phyloP scores from a whole-genome alignment of 257 asterid genomes.

The Gentiana macrophylla region DNA sequence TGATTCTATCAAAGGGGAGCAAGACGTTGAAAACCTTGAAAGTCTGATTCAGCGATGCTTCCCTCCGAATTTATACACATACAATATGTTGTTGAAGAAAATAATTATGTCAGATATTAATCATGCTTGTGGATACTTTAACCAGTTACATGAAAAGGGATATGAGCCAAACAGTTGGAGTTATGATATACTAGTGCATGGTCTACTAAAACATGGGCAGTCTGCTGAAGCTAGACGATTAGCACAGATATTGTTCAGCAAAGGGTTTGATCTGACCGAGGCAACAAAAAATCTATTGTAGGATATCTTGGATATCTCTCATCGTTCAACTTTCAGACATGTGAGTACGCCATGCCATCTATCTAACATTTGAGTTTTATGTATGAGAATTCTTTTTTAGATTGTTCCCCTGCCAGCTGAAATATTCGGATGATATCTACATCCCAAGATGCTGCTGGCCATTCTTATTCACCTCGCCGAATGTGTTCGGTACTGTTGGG shows the following conservation, averaged over 20 bases:
- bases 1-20: slow-evolving; percentile 27
- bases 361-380: too few relatives aligned
- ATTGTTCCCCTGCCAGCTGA: too few relatives aligned
- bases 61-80: slow-evolving; percentile 42
- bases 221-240: slow-evolving; percentile 48
- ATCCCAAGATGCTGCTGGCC: too few relatives aligned
- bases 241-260: slow-evolving; percentile 41
- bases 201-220: slow-evolving; percentile 43
- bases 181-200: slow-evolving; percentile 45
- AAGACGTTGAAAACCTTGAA: slow-evolving; percentile 35
- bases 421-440: too few relatives aligned
- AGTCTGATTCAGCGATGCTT: slow-evolving; percentile 45
- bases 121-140: slow-evolving; percentile 33
- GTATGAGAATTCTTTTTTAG: too few relatives aligned
- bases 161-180: slow-evolving; percentile 67
- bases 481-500: too few relatives aligned
- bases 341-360: too few relatives aligned
- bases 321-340: background rate
- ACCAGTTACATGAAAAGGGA: slow-evolving; percentile 35
- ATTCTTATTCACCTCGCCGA: too few relatives aligned
- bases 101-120: slow-evolving; percentile 27
- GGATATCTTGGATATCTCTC: background rate
- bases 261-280: slow-evolving; percentile 41
- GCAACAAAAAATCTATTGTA: slow-evolving; percentile 14
- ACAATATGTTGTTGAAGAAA: slow-evolving; percentile 65